Evolutionary conservation across 345 rosid genomes (phyloP).

Genomic region (Eucalyptus erythrocorys): DNA sequence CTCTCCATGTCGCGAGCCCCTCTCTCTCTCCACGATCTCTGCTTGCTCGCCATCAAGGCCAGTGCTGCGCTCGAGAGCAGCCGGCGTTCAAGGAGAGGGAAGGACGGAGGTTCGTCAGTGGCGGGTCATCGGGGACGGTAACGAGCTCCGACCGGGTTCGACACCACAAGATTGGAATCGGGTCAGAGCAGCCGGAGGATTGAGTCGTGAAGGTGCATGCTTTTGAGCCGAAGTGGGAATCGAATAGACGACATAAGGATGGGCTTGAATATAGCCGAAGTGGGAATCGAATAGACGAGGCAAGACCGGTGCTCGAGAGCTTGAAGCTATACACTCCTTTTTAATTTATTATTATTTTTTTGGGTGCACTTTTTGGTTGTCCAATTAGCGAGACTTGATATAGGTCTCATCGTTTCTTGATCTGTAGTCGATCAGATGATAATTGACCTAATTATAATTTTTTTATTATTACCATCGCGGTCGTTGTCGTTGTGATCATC

Average conservation of each 20-base stretch:
- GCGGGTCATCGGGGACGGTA: background rate
- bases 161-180: background rate
- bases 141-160: background rate
- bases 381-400: background rate
- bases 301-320: background rate
- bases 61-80: background rate
- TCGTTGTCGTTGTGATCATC: background rate
- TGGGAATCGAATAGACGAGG: background rate
- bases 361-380: background rate
- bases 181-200: background rate
- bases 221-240: background rate
- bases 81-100: background rate
- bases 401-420: background rate
- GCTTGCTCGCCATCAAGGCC: background rate
- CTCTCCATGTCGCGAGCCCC: conserved; percentile 31
- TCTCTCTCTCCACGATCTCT: background rate
- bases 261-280: background rate
- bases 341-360: background rate
- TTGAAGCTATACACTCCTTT: background rate
- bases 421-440: background rate
- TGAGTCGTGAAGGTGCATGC: background rate
- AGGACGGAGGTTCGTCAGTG: background rate
- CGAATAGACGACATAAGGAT: background rate
- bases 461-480: background rate
- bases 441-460: background rate